phyloP scores from a whole-genome alignment of 2,329 filamentous ascomycete genomes.

The Ambrosiella cleistominuta region DNA sequence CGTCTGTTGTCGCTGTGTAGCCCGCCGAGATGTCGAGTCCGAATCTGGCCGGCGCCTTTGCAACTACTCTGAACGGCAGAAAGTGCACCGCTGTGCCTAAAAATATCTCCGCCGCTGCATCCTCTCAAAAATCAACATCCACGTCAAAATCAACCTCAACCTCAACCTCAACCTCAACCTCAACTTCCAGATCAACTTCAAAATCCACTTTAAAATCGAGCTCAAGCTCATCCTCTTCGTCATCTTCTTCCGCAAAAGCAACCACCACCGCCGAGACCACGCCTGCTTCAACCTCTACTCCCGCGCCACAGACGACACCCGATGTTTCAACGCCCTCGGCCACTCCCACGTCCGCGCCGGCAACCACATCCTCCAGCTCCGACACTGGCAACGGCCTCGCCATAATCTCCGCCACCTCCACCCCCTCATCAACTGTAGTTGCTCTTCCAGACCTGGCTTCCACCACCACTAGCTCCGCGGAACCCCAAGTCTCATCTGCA shows the following conservation, averaged over 20 bases:
- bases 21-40: conserved; percentile 25
- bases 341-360: background rate
- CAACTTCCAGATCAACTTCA: background rate
- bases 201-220: background rate
- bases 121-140: conserved; percentile 8
- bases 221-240: background rate
- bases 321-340: background rate
- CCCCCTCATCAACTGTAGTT: background rate
- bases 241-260: background rate
- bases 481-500: background rate
- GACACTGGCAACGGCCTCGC: background rate
- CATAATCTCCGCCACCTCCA: background rate
- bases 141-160: conserved; percentile 12
- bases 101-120: conserved; percentile 15
- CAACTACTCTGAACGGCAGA: conserved; percentile 32
- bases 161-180: conserved; percentile 12
- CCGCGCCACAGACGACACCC: background rate
- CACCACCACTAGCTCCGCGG: background rate
- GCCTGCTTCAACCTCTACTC: background rate
- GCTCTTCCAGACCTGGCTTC: background rate
- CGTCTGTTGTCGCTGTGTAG: background rate
- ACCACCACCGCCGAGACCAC: background rate
- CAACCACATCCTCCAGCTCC: background rate
- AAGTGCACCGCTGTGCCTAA: conserved; percentile 37
- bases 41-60: conserved; percentile 29